These are phyloP conservation scores for Aspergillus homomorphus DNA, from an alignment of 495 filamentous ascomycete genomes.

Conservation along the genomic window DNA sequence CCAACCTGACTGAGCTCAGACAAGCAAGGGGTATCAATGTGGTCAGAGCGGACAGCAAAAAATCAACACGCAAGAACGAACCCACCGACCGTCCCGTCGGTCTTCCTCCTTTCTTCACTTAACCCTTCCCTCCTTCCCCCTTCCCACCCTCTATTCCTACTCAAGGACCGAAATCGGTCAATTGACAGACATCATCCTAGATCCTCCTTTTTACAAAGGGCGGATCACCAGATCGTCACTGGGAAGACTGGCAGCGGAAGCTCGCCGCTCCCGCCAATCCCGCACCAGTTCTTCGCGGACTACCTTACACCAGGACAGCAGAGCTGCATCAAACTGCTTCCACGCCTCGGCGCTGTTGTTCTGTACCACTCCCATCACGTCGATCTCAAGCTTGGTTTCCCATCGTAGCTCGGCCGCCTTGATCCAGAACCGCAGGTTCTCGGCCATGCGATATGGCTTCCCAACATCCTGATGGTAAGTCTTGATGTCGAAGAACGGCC, in stretches of 20 bases:
- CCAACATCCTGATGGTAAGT: conserved; percentile 81
- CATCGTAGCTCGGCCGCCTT: conserved; percentile 94
- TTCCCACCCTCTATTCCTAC: neutral
- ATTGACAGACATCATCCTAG: neutral
- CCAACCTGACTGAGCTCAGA: conserved; percentile 2
- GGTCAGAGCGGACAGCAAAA: conserved; percentile 22
- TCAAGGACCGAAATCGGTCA: no score
- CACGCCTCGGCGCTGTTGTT: conserved; percentile 62
- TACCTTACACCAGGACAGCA: conserved; percentile 72
- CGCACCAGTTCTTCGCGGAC: conserved; percentile 73
- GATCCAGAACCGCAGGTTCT: conserved; percentile 92
- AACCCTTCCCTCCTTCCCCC: conserved; percentile 2
- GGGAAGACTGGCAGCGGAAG: conserved; percentile 16
- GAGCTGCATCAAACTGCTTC: conserved; percentile 74
- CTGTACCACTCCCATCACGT: conserved; percentile 83
- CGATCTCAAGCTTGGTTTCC: conserved; percentile 81
- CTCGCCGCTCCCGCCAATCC: conserved; percentile 48
- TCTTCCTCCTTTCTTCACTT: conserved; percentile 20
- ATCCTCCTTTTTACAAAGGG: conserved; percentile 4
- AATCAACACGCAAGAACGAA: conserved; percentile 19
- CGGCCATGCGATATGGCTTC: conserved; percentile 90
- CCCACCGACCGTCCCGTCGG: conserved; percentile 12
- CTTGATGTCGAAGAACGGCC: conserved; percentile 88
- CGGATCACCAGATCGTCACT: conserved; percentile 11
- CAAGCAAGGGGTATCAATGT: conserved; percentile 30